Conservation (phyloP, 768 basidiomycete species). For the Mycena amicta region DNA sequence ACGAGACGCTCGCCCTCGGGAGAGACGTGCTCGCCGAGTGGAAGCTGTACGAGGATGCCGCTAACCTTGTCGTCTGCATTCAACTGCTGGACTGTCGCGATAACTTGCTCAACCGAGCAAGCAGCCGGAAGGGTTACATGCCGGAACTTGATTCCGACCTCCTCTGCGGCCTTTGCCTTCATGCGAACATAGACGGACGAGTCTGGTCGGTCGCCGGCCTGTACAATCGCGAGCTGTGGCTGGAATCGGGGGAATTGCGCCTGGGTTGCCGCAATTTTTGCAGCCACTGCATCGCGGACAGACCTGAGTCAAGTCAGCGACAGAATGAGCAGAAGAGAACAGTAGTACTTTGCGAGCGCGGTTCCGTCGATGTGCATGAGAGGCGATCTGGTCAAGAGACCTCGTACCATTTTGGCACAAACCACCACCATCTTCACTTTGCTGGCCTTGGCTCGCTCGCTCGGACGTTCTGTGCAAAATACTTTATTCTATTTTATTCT, state of each 20-base stretch:
- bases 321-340: conserved; percentile 1
- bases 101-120: conserved; percentile 72
- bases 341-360: conserved; percentile 75
- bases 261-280: conserved; percentile 65
- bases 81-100: conserved; percentile 75
- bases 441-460: background rate
- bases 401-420: background rate
- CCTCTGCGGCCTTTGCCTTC: conserved; percentile 95
- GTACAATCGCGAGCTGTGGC: conserved; percentile 89
- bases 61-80: conserved; percentile 82
- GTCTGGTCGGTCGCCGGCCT: conserved; percentile 91
- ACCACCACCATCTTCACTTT: background rate
- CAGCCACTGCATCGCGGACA: conserved; percentile 76
- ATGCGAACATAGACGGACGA: conserved; percentile 93
- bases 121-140: conserved; percentile 76
- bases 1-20: conserved; percentile 85
- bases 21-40: conserved; percentile 81
- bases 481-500: conserved; percentile 2
- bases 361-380: conserved; percentile 80
- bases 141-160: conserved; percentile 86
- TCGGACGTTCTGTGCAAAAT: background rate
- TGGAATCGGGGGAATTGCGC: conserved; percentile 82
- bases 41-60: conserved; percentile 95
- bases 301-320: conserved; percentile 50
- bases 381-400: conserved; percentile 34